Conservation (phyloP, 1,284 basidiomycete species). For the Apiotrichum gamsii region DNA sequence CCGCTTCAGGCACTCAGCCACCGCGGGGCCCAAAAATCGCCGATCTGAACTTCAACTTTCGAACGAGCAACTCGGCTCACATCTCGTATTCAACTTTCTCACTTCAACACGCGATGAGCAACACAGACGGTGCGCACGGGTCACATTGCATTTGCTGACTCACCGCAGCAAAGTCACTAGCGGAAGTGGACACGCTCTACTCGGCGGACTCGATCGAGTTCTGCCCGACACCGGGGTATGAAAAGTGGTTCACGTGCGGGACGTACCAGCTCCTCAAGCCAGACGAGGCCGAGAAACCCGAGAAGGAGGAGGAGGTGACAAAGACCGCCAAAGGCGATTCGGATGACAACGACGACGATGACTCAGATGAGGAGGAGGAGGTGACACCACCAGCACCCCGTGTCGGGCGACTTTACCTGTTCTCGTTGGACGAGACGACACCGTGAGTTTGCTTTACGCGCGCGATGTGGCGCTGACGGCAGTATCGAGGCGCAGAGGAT, state of each 20-base stretch:
- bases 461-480: slow-evolving; percentile 49
- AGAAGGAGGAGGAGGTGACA: slow-evolving; percentile 3
- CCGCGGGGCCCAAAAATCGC: no score
- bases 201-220: slow-evolving; percentile 90
- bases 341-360: slow-evolving; percentile 8
- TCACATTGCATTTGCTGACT: no score
- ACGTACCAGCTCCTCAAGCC: slow-evolving; percentile 68
- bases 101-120: no score
- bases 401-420: slow-evolving; percentile 49
- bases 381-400: slow-evolving; percentile 44
- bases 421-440: slow-evolving; percentile 4
- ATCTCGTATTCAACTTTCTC: no score
- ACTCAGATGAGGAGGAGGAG: slow-evolving; percentile 2
- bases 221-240: slow-evolving; percentile 60
- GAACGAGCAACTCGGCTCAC: no score
- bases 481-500: slow-evolving; percentile 65
- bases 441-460: slow-evolving; percentile 1
- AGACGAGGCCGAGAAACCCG: slow-evolving; percentile 10
- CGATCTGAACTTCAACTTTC: no score
- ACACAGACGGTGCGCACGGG: no score
- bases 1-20: no score
- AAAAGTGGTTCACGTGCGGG: slow-evolving; percentile 72
- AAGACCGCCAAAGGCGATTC: slow-evolving; percentile 5
- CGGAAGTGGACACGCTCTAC: slow-evolving; percentile 60
- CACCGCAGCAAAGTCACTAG: slow-evolving; percentile 28